Percentiles rank a stretch among this genome's conserved stretches.
Evolutionary conservation across 1,284 basidiomycete species (phyloP).

Genomic region (Rhodotorula mucilaginosa): DNA sequence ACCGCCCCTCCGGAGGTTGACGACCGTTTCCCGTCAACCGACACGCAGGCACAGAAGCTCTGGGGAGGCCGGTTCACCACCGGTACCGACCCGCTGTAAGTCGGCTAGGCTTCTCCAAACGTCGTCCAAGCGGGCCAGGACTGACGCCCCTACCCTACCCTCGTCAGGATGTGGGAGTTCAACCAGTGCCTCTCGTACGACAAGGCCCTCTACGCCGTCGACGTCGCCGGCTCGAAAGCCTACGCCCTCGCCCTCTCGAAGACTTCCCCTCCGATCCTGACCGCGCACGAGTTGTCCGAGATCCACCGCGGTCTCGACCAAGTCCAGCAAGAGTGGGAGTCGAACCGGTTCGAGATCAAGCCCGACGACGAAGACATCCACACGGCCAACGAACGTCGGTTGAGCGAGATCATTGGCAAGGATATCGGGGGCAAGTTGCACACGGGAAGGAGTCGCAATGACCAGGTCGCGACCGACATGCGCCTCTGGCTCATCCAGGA

Average conservation of each 20-base stretch:
- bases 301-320: constrained; percentile 74
- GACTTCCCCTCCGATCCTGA: constrained; percentile 40
- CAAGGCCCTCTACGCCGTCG: constrained; percentile 85
- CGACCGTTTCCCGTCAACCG: not conserved
- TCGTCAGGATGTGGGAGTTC: constrained; percentile 95
- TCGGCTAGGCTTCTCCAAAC: not conserved
- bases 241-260: constrained; percentile 76
- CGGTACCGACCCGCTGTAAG: constrained; percentile 38
- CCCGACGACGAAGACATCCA: constrained; percentile 97
- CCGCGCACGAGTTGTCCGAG: constrained; percentile 39
- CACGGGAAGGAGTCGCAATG: constrained; percentile 93
- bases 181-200: constrained; percentile 95
- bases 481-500: constrained; percentile 89
- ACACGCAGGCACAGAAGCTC: constrained; percentile 32
- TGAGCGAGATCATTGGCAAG: constrained; percentile 88
- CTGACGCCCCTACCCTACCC: no score
- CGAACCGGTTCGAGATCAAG: constrained; percentile 68
- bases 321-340: constrained; percentile 83
- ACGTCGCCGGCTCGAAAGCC: constrained; percentile 91
- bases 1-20: not conserved
- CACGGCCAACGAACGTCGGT: constrained; percentile 94
- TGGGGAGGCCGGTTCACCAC: constrained; percentile 37
- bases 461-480: constrained; percentile 98
- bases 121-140: not conserved
- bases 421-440: constrained; percentile 85